These are phyloP conservation scores for Chernovozyma sophiae-reginae DNA, from an alignment of 1,139 yeast genomes.

Conservation along the genomic window DNA sequence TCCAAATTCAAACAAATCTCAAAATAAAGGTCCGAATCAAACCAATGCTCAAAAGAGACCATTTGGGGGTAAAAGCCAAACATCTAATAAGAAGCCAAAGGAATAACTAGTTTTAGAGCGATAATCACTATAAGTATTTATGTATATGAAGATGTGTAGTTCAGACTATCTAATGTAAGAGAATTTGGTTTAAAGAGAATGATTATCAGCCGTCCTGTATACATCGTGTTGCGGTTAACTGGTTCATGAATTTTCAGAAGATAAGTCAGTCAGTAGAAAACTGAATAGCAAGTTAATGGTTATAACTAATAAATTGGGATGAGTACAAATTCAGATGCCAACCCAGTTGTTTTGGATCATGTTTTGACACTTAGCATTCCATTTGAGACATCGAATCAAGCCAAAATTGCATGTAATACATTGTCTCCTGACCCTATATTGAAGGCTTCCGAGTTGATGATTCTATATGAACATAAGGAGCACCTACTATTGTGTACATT, in stretches of 20 bases:
- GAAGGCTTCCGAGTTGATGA: conserved; percentile 56
- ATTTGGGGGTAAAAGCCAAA: conserved; percentile 7
- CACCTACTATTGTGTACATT: conserved; percentile 39
- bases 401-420: conserved; percentile 55
- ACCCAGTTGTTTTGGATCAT: conserved; percentile 4
- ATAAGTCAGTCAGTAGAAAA: too few relatives aligned
- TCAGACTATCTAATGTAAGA: too few relatives aligned
- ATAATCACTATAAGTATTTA: too few relatives aligned
- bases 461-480: conserved; percentile 30
- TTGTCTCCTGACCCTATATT: conserved; percentile 77
- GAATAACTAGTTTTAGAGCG: conserved; percentile 7
- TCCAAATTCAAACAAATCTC: conserved; percentile 1
- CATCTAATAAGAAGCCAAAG: conserved; percentile 11
- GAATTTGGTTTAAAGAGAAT: too few relatives aligned
- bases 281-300: too few relatives aligned
- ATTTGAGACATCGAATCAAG: conserved; percentile 56
- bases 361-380: conserved; percentile 49
- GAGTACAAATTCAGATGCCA: neutral
- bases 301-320: too few relatives aligned
- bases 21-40: conserved; percentile 6
- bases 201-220: too few relatives aligned
- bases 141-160: too few relatives aligned
- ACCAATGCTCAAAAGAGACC: conserved; percentile 11
- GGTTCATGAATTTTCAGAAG: too few relatives aligned
- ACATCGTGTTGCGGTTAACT: too few relatives aligned